Evolutionary conservation across 495 filamentous ascomycete genomes (phyloP).

Genomic region (Xylaria flabelliformis): DNA sequence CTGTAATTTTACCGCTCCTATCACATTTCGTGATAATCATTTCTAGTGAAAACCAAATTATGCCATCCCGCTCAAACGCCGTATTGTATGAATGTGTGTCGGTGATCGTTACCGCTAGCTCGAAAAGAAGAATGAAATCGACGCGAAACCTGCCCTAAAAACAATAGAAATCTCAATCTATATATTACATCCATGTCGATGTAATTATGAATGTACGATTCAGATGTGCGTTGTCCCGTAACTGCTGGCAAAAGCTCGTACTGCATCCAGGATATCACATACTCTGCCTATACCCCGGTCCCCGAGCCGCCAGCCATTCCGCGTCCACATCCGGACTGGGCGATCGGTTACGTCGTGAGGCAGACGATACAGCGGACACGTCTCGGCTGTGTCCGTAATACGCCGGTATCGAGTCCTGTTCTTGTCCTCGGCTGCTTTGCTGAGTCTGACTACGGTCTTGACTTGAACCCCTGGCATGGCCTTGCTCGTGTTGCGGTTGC

Average conservation of each 20-base stretch:
- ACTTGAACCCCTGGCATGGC: neutral
- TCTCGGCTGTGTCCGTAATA: conserved; percentile 16
- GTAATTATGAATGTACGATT: neutral
- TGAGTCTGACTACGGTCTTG: neutral
- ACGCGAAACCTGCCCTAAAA: neutral
- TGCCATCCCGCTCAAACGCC: conserved; percentile 7
- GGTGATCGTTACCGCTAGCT: neutral
- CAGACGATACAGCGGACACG: neutral
- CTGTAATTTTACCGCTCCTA: neutral
- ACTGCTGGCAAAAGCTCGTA: neutral
- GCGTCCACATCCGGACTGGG: neutral
- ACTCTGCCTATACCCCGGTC: conserved; percentile 25
- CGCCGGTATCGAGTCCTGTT: conserved; percentile 8
- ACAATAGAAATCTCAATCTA: neutral
- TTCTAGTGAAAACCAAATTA: neutral
- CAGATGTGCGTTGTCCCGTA: neutral
- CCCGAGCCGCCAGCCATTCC: conserved; percentile 11
- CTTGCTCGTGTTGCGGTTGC: neutral
- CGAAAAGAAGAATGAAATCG: neutral
- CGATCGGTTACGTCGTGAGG: neutral
- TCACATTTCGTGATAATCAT: neutral
- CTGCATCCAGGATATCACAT: neutral
- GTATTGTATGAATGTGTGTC: neutral
- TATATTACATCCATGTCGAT: neutral
- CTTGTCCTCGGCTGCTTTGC: neutral